Evolutionary conservation across 2,329 filamentous ascomycete genomes (phyloP).

Genomic region (Phaeosphaeriaceae sp.): DNA sequence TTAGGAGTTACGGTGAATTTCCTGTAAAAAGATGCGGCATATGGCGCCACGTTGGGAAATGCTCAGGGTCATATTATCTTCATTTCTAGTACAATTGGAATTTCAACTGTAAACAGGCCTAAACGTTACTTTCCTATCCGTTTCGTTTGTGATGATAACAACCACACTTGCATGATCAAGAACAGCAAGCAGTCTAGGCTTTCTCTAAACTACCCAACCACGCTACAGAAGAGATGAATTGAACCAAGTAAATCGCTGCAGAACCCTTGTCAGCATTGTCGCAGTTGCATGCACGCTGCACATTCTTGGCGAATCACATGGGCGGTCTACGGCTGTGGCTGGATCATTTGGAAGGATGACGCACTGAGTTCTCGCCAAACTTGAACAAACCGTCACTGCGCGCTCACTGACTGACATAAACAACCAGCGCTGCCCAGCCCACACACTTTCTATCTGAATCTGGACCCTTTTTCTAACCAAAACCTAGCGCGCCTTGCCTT

Average conservation of each 20-base stretch:
- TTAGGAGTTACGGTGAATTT: conserved; percentile 36
- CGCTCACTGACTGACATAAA: conserved; percentile 1
- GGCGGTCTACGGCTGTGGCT: conserved; percentile 7
- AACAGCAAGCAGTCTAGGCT: neutral
- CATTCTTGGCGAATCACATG: conserved; percentile 16
- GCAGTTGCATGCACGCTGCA: conserved; percentile 4
- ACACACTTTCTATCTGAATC: neutral
- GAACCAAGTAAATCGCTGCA: neutral
- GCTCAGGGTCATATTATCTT: neutral
- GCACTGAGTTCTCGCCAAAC: conserved; percentile 11
- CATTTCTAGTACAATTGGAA: neutral
- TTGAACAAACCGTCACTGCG: conserved; percentile 8
- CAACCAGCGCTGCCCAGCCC: neutral
- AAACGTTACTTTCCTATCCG: neutral
- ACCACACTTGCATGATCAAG: too few relatives aligned
- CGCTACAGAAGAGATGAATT: neutral
- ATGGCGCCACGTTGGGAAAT: conserved; percentile 28
- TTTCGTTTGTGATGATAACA: too few relatives aligned
- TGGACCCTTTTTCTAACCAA: conserved; percentile 2
- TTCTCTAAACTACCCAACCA: neutral
- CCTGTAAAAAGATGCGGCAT: conserved; percentile 33
- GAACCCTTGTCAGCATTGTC: too few relatives aligned
- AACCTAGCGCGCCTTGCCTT: neutral
- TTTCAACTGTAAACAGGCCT: neutral
- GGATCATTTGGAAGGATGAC: conserved; percentile 12